Conservation (phyloP, 768 basidiomycete species). For the Tylopilus intermedius region DNA sequence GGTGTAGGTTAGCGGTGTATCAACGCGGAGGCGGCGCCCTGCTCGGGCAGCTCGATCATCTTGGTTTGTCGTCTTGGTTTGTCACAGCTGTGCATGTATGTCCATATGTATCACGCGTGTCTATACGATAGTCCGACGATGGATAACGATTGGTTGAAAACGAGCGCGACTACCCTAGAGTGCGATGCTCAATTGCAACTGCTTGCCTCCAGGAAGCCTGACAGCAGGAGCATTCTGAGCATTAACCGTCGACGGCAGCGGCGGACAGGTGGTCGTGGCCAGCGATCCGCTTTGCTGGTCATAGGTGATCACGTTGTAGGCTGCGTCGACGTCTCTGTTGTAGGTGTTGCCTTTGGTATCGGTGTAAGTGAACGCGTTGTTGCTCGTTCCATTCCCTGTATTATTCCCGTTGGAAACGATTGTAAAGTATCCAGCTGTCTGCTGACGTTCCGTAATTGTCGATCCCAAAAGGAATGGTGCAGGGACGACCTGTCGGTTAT, state of each 20-base stretch:
- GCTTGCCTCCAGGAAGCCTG: slow-evolving; percentile 36
- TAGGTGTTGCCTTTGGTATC: slow-evolving; percentile 62
- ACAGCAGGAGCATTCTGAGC: slow-evolving; percentile 10
- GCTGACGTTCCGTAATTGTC: slow-evolving; percentile 54
- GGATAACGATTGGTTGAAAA: not conserved
- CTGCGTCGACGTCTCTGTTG: slow-evolving; percentile 54
- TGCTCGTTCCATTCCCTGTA: slow-evolving; percentile 63
- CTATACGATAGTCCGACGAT: slow-evolving; percentile 2
- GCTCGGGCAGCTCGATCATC: not conserved
- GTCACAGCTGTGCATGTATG: not conserved
- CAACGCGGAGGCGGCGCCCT: not conserved
- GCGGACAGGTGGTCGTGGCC: slow-evolving; percentile 19
- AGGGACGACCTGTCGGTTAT: slow-evolving; percentile 53
- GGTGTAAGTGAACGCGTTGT: slow-evolving; percentile 59
- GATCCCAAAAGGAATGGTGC: slow-evolving; percentile 55
- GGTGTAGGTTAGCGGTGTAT: slow-evolving; percentile 16
- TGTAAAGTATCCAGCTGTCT: slow-evolving; percentile 55
- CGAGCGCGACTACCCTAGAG: not conserved
- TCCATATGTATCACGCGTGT: slow-evolving; percentile 9
- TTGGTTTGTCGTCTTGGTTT: not conserved
- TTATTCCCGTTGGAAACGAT: slow-evolving; percentile 46
- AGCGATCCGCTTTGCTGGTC: slow-evolving; percentile 54
- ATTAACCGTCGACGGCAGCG: not conserved
- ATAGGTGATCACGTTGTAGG: slow-evolving; percentile 54
- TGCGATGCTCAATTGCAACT: not conserved